Percentiles rank a stretch among this genome's conserved stretches.
Conservation (phyloP, 1,284 basidiomycete species). For the Naganishia sp. region DNA sequence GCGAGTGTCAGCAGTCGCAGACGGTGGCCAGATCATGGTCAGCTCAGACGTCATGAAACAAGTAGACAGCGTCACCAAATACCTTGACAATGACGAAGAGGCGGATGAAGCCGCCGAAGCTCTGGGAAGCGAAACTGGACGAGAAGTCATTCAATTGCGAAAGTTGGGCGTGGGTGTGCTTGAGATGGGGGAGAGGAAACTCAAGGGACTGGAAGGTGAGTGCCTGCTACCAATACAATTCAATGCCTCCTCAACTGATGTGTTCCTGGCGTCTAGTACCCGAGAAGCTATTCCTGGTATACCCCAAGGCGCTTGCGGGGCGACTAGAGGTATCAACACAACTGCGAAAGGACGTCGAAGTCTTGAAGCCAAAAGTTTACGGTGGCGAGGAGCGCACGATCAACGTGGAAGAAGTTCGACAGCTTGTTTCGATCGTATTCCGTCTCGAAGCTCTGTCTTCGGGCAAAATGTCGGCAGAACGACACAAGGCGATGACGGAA, state of each 20-base stretch:
- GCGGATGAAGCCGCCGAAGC: slow-evolving; percentile 52
- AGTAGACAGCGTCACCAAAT: slow-evolving; percentile 60
- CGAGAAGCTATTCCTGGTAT: slow-evolving; percentile 81
- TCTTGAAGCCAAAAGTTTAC: slow-evolving; percentile 56
- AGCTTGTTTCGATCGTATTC: slow-evolving; percentile 73
- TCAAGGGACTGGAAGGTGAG: slow-evolving; percentile 82
- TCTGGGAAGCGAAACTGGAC: slow-evolving; percentile 47
- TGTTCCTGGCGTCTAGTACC: slow-evolving; percentile 58
- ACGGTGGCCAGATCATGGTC: slow-evolving; percentile 93
- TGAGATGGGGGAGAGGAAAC: slow-evolving; percentile 81
- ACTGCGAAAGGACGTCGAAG: slow-evolving; percentile 55
- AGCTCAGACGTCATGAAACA: slow-evolving; percentile 86
- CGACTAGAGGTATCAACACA: slow-evolving; percentile 65
- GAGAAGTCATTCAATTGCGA: slow-evolving; percentile 56
- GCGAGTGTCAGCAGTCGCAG: slow-evolving; percentile 78
- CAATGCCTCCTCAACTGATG: not conserved
- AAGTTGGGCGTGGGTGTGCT: slow-evolving; percentile 73
- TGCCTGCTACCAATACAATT: not conserved
- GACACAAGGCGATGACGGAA: slow-evolving; percentile 49
- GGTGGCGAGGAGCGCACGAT: slow-evolving; percentile 67
- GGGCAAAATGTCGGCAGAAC: slow-evolving; percentile 48
- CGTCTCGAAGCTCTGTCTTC: slow-evolving; percentile 80
- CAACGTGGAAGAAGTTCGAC: slow-evolving; percentile 71
- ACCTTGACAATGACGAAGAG: slow-evolving; percentile 56
- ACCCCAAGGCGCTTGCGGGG: slow-evolving; percentile 73